Percentiles rank a stretch among this genome's conserved stretches.
Conservation (phyloP, 2,329 filamentous ascomycete species). For the Exutisphaerella laricina region DNA sequence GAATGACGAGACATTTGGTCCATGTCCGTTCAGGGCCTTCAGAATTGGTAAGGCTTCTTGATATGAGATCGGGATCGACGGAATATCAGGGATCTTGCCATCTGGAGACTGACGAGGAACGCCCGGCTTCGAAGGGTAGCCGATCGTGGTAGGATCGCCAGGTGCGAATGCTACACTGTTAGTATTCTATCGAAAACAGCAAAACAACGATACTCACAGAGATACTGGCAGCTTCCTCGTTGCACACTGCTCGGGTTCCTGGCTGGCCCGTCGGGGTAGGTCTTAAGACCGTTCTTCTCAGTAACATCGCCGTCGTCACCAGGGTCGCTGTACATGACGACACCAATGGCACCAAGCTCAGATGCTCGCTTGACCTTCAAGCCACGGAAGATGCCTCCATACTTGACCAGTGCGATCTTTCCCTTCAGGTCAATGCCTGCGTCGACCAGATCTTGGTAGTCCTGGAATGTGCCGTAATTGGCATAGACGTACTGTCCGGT, state of each 20-base stretch:
- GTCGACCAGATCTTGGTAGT: constrained; percentile 74
- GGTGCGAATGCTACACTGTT: constrained; percentile 48
- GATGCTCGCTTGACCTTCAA: constrained; percentile 90
- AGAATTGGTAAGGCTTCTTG: constrained; percentile 78
- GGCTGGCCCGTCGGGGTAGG: constrained; percentile 81
- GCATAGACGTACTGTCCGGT: constrained; percentile 82
- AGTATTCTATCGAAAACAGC: neutral
- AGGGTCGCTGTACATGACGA: constrained; percentile 79
- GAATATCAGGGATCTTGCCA: constrained; percentile 71
- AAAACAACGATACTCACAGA: constrained; percentile 32
- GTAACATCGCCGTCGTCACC: constrained; percentile 80
- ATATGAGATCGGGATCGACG: constrained; percentile 88
- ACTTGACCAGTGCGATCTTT: constrained; percentile 82
- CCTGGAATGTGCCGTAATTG: constrained; percentile 82
- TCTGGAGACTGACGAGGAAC: constrained; percentile 67
- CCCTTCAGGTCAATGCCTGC: constrained; percentile 71
- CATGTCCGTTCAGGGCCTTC: constrained; percentile 84
- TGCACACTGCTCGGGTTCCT: constrained; percentile 85
- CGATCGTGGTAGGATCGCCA: constrained; percentile 82
- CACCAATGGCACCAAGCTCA: constrained; percentile 83
- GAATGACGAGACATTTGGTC: constrained; percentile 69
- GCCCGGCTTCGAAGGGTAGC: constrained; percentile 90
- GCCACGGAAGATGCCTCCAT: constrained; percentile 80
- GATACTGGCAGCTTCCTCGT: constrained; percentile 69
- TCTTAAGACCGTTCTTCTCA: constrained; percentile 69